phyloP scores from a whole-genome alignment of 768 basidiomycete species.

The Rhodotorula babjevae region DNA sequence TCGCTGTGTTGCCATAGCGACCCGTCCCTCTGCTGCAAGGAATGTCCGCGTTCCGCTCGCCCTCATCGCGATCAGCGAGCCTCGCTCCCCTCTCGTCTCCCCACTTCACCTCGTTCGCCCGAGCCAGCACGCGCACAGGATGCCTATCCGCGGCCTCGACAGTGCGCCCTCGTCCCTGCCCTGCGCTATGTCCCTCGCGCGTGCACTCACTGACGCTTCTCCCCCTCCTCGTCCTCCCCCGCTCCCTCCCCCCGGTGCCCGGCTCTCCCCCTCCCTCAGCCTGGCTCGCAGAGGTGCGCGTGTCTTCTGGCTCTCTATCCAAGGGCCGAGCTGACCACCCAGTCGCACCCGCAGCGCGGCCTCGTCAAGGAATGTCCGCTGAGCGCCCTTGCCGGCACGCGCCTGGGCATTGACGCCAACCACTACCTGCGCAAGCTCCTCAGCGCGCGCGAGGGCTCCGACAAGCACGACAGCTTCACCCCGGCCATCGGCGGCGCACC shows the following conservation, averaged over 20 bases:
- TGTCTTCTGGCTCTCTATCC: too few relatives aligned
- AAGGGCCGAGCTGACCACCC: background rate
- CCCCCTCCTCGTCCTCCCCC: background rate
- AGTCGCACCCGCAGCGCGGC: conserved; percentile 55
- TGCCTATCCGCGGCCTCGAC: conserved; percentile 23
- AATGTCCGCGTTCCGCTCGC: too few relatives aligned
- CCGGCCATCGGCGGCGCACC: conserved; percentile 94
- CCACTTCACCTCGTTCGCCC: background rate
- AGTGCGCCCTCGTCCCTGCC: conserved; percentile 3
- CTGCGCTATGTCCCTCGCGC: background rate
- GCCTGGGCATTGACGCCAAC: conserved; percentile 93
- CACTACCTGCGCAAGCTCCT: conserved; percentile 78
- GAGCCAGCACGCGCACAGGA: background rate
- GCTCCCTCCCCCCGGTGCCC: background rate
- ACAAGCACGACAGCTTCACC: conserved; percentile 75
- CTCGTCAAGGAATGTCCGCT: conserved; percentile 77
- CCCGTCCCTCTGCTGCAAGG: too few relatives aligned
- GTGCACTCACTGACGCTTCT: background rate
- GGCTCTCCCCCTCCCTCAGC: background rate
- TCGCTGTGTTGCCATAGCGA: too few relatives aligned
- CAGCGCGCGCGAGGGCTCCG: conserved; percentile 58
- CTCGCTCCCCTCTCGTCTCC: background rate
- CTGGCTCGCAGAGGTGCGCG: conserved; percentile 33
- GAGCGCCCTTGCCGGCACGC: conserved; percentile 75
- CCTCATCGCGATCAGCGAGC: background rate